A percentile compares a stretch with the other conserved stretches of the same genome.
phyloP scores from a whole-genome alignment of 306 rosid genomes.

The Astragalus glycyphyllos region DNA sequence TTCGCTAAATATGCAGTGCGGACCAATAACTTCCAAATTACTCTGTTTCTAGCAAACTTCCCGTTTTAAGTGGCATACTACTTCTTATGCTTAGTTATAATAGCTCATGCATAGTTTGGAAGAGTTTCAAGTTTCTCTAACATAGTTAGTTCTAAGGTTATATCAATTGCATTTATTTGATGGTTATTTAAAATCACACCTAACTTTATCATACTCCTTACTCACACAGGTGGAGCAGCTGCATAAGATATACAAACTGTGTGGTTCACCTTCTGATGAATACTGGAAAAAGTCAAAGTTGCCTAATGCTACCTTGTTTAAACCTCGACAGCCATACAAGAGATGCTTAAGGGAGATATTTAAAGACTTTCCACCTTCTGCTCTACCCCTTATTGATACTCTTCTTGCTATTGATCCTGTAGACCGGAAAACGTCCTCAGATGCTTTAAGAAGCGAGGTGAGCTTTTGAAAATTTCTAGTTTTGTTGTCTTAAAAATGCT shows the following conservation, averaged over 20 bases:
- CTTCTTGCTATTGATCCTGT: slow-evolving; percentile 94
- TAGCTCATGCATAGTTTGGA: slow-evolving; percentile 9
- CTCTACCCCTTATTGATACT: slow-evolving; percentile 76
- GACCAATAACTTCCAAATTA: slow-evolving; percentile 22
- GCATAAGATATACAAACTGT: slow-evolving; percentile 92
- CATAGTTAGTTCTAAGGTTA: slow-evolving; percentile 29
- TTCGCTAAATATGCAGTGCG: slow-evolving; percentile 4
- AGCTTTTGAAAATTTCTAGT: slow-evolving; percentile 39
- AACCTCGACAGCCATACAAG: slow-evolving; percentile 85
- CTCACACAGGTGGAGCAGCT: slow-evolving; percentile 85
- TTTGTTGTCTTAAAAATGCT: slow-evolving; percentile 31
- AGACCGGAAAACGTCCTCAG: slow-evolving; percentile 81
- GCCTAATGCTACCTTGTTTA: slow-evolving; percentile 88
- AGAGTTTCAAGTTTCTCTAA: slow-evolving; percentile 21
- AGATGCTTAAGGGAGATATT: slow-evolving; percentile 74
- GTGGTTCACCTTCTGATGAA: slow-evolving; percentile 97
- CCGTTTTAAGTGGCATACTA: slow-evolving; percentile 1
- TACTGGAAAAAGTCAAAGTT: slow-evolving; percentile 85
- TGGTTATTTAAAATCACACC: slow-evolving; percentile 16
- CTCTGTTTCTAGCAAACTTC: background rate
- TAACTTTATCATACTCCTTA: slow-evolving; percentile 36
- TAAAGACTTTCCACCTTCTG: slow-evolving; percentile 80
- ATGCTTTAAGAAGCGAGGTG: slow-evolving; percentile 82
- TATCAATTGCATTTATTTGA: slow-evolving; percentile 7
- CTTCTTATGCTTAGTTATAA: slow-evolving; percentile 13